Evolutionary conservation across 108 stramenopile genomes (phyloP).

Genomic region (Nitzschia sp.): DNA sequence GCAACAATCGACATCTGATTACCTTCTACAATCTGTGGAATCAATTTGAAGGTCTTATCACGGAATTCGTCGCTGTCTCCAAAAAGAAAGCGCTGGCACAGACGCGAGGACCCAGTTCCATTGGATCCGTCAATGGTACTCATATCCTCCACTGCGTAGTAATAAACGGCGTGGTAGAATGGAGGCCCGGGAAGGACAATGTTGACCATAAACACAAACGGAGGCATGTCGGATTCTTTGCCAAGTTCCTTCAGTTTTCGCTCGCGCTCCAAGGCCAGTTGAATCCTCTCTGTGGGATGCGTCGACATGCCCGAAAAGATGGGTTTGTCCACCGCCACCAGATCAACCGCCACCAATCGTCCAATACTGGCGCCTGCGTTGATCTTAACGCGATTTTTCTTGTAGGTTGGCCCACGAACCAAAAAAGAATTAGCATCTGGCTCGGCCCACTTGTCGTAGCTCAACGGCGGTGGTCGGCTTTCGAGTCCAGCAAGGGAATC

Average conservation of each 20-base stretch:
- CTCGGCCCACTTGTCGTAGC: conserved; percentile 70
- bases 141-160: conserved; percentile 86
- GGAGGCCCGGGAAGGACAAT: conserved; percentile 83
- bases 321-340: conserved; percentile 68
- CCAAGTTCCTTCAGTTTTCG: conserved; percentile 44
- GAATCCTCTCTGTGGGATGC: conserved; percentile 86
- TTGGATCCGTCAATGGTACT: conserved; percentile 71
- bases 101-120: conserved; percentile 70
- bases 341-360: conserved; percentile 83
- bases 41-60: conserved; percentile 89
- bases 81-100: conserved; percentile 81
- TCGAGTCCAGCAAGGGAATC: conserved; percentile 25
- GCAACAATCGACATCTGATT: too few species aligned
- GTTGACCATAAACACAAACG: conserved; percentile 80
- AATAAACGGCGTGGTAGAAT: conserved; percentile 77
- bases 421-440: conserved; percentile 86
- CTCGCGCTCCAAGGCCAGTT: conserved; percentile 65
- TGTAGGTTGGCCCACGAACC: conserved; percentile 87
- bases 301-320: conserved; percentile 75
- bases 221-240: conserved; percentile 58
- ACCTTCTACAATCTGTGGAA: conserved; percentile 91
- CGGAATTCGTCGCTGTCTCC: conserved; percentile 74
- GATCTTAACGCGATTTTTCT: conserved; percentile 68
- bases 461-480: conserved; percentile 37
- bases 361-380: conserved; percentile 82